Percentiles rank a stretch among this genome's conserved stretches.
Evolutionary conservation across 2,329 filamentous ascomycete genomes (phyloP).

Genomic region (Paecilomyces niveus): DNA sequence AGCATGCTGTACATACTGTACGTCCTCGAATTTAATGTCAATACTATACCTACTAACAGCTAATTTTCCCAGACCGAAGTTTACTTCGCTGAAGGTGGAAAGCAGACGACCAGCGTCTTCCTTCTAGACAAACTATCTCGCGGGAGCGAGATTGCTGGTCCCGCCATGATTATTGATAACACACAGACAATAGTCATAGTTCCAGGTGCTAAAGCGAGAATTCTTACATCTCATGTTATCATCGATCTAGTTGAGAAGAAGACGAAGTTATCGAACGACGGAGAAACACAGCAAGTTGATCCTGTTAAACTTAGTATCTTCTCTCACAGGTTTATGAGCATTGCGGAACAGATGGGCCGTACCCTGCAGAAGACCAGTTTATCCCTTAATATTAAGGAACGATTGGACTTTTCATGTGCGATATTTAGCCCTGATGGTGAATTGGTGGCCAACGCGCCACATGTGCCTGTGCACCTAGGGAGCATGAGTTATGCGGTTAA

Average conservation of each 20-base stretch:
- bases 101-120: too few species aligned
- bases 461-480: slow-evolving; percentile 72
- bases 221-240: neutral
- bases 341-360: slow-evolving; percentile 77
- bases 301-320: slow-evolving; percentile 74
- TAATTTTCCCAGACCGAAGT: too few species aligned
- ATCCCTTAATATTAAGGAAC: slow-evolving; percentile 70
- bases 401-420: slow-evolving; percentile 70
- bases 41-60: too few species aligned
- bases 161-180: too few species aligned
- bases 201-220: too few species aligned
- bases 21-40: too few species aligned
- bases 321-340: slow-evolving; percentile 76
- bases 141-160: too few species aligned
- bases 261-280: slow-evolving; percentile 30
- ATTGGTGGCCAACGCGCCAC: slow-evolving; percentile 68
- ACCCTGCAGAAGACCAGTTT: slow-evolving; percentile 74
- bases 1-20: too few species aligned
- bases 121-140: too few species aligned
- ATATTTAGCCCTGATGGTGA: slow-evolving; percentile 66
- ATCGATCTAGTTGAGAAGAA: slow-evolving; percentile 50
- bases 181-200: too few species aligned
- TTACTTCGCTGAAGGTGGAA: too few species aligned
- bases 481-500: slow-evolving; percentile 74
- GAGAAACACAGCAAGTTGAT: slow-evolving; percentile 51